Conservation (phyloP, 73 alveolate genomes). For the Uronychia setigera region DNA sequence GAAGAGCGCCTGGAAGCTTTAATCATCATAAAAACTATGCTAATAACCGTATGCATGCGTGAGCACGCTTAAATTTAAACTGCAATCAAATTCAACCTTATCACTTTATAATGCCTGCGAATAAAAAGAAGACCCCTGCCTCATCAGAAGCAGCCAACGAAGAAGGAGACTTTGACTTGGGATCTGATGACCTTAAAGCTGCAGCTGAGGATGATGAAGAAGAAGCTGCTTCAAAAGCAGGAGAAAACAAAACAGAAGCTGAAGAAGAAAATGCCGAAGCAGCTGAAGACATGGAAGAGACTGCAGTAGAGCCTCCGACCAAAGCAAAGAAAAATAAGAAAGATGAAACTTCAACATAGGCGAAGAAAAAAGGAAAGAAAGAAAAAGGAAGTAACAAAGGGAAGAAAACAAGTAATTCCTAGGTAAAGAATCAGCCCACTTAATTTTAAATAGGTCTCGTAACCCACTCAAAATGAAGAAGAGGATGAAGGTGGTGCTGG, state of each 20-base stretch:
- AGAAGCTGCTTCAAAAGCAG: not conserved
- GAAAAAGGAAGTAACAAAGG: not conserved
- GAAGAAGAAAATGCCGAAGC: constrained; percentile 2
- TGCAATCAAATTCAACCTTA: not conserved
- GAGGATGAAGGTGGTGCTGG: constrained; percentile 41
- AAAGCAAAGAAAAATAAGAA: not conserved
- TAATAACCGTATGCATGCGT: too few relatives aligned
- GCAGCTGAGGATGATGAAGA: constrained; percentile 9
- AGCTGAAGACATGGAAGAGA: not conserved
- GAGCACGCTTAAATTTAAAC: too few relatives aligned
- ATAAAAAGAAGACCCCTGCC: not conserved
- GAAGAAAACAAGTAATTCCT: not conserved
- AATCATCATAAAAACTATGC: not conserved
- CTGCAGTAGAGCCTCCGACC: not conserved
- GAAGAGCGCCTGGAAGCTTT: constrained; percentile 83
- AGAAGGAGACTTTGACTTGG: not conserved
- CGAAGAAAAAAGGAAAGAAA: constrained; percentile 14
- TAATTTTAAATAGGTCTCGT: too few relatives aligned
- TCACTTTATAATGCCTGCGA: not conserved
- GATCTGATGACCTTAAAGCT: not conserved
- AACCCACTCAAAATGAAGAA: constrained; percentile 18
- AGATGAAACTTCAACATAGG: not conserved
- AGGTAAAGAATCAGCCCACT: not conserved
- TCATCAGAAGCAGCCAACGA: not conserved
- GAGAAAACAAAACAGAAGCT: not conserved